A percentile compares a stretch with the other conserved stretches of the same genome.
phyloP scores from a whole-genome alignment of 352 stramenopile genomes.

The Phytophthora gonapodyides region DNA sequence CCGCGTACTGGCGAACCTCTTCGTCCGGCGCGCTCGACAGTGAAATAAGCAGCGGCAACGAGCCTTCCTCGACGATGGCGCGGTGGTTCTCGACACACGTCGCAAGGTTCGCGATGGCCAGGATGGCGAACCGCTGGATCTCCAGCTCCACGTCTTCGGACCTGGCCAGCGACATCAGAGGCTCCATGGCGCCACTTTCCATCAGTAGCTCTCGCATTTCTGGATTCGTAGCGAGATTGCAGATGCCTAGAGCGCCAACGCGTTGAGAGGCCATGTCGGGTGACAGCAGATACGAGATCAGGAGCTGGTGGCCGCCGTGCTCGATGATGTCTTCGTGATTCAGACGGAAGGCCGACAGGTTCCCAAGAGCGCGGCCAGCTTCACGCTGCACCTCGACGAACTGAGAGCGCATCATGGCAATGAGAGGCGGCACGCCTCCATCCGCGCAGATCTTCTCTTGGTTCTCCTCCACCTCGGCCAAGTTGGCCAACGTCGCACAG shows the following conservation, averaged over 20 bases:
- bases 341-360: slow-evolving; percentile 89
- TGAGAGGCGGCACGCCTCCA: slow-evolving; percentile 91
- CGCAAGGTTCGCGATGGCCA: slow-evolving; percentile 95
- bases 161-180: slow-evolving; percentile 93
- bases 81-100: slow-evolving; percentile 94
- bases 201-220: slow-evolving; percentile 92
- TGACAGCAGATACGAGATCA: slow-evolving; percentile 96
- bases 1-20: slow-evolving; percentile 95
- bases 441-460: slow-evolving; percentile 94
- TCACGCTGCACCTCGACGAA: slow-evolving; percentile 95
- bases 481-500: slow-evolving; percentile 93
- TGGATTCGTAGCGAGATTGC: slow-evolving; percentile 94
- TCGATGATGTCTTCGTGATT: slow-evolving; percentile 94
- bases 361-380: slow-evolving; percentile 91
- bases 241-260: slow-evolving; percentile 93
- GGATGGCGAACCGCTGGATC: slow-evolving; percentile 93
- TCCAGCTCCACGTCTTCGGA: slow-evolving; percentile 96
- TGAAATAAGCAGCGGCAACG: slow-evolving; percentile 94
- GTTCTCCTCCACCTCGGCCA: slow-evolving; percentile 95
- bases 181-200: slow-evolving; percentile 93
- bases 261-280: slow-evolving; percentile 94
- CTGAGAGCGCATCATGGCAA: slow-evolving; percentile 95
- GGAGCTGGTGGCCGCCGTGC: slow-evolving; percentile 91
- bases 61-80: slow-evolving; percentile 94
- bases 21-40: slow-evolving; percentile 94